Conservation (phyloP, 768 basidiomycete genomes). For the Boletus sp. region DNA sequence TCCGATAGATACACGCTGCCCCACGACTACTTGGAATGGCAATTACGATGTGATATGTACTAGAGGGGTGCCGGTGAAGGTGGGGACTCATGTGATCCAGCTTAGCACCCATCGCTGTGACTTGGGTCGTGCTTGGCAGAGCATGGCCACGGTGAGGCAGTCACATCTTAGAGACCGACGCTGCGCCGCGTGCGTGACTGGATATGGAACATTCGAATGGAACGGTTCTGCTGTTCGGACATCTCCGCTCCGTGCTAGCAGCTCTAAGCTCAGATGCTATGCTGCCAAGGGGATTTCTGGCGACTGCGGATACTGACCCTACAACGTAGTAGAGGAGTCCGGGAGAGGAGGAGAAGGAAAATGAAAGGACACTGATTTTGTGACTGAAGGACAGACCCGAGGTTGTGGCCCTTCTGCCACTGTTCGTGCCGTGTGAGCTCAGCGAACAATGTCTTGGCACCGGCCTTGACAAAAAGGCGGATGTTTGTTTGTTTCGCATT, state of each 20-base stretch:
- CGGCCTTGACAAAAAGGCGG: constrained; percentile 4
- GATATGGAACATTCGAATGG: constrained; percentile 28
- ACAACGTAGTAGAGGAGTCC: neutral
- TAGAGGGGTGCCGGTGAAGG: neutral
- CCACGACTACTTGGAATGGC: neutral
- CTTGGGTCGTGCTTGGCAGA: neutral
- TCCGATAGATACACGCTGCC: neutral
- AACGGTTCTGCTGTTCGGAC: constrained; percentile 13
- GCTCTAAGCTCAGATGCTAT: neutral
- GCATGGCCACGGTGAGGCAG: constrained; percentile 5
- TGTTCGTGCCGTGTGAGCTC: neutral
- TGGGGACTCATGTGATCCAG: neutral
- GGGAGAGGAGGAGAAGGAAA: neutral
- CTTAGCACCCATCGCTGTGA: neutral
- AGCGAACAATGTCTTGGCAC: neutral
- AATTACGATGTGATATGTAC: neutral
- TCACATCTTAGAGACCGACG: neutral
- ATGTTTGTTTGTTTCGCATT: neutral
- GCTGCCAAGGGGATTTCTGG: neutral
- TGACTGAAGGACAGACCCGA: too few relatives aligned
- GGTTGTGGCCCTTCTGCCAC: too few relatives aligned
- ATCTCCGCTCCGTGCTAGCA: constrained; percentile 8
- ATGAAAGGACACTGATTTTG: neutral
- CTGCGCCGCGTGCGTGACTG: constrained; percentile 12
- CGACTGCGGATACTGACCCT: neutral